A percentile compares a stretch with the other conserved stretches of the same genome.
Conservation (phyloP, 2,329 filamentous ascomycete genomes). For the Talaromyces rugulosus region DNA sequence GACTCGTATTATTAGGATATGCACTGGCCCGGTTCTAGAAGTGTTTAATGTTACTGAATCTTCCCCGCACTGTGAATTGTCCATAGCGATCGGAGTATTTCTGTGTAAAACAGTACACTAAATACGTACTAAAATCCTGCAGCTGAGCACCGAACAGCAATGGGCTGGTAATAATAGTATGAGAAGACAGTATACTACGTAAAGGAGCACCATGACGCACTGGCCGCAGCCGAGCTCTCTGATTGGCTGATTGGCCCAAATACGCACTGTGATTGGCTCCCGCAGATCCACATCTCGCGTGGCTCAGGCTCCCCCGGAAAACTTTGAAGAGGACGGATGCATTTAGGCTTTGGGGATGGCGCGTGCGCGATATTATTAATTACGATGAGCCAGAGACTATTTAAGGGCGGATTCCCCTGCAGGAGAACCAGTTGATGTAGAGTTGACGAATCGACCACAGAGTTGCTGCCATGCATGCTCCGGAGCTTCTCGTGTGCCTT, state of each 20-base stretch:
- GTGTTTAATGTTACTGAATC: no score
- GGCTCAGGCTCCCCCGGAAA: neutral
- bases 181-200: neutral
- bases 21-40: no score
- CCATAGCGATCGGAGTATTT: no score
- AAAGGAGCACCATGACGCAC: neutral
- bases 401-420: neutral
- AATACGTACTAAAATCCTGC: no score
- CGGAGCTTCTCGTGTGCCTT: neutral
- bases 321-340: neutral
- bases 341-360: neutral
- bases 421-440: neutral
- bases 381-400: neutral
- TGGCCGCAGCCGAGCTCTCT: neutral
- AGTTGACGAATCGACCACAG: neutral
- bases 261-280: neutral
- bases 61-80: no score
- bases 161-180: no score
- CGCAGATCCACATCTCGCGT: neutral
- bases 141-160: no score
- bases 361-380: neutral
- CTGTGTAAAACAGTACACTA: no score
- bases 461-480: neutral
- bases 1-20: neutral
- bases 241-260: neutral